These are phyloP conservation scores for Penicillium tannophilum DNA, from an alignment of 495 filamentous ascomycete genomes.

Conservation along the genomic window DNA sequence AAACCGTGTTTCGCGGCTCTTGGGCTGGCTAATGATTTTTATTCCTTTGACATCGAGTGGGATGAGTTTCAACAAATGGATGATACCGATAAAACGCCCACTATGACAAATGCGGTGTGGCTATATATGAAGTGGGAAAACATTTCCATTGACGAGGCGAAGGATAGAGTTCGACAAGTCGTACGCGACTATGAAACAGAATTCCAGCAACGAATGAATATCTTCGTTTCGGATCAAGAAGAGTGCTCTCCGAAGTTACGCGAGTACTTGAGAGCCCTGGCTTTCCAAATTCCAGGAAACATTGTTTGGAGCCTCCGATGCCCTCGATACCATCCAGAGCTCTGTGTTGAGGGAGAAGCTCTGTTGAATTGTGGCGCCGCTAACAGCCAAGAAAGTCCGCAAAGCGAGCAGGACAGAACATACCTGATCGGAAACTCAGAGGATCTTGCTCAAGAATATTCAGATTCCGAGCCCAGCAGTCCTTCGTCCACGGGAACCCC, in stretches of 20 bases:
- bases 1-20: conserved; percentile 27
- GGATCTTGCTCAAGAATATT: neutral
- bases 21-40: conserved; percentile 28
- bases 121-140: conserved; percentile 27
- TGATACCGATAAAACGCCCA: neutral
- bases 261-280: conserved; percentile 18
- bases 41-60: conserved; percentile 31
- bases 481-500: neutral
- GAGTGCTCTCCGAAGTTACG: conserved; percentile 11
- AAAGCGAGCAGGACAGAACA: no score
- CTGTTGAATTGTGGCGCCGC: no score
- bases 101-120: conserved; percentile 30
- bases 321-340: conserved; percentile 27
- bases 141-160: conserved; percentile 18
- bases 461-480: neutral
- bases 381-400: no score
- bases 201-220: conserved; percentile 15
- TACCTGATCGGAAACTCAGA: no score
- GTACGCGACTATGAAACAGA: conserved; percentile 16
- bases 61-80: conserved; percentile 20
- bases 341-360: conserved; percentile 5
- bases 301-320: conserved; percentile 28
- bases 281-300: conserved; percentile 27
- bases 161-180: conserved; percentile 10
- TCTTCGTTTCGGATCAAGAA: conserved; percentile 13